These are phyloP conservation scores for Clarireedia monteithiana DNA, from an alignment of 2,329 filamentous ascomycete species.

Conservation along the genomic window DNA sequence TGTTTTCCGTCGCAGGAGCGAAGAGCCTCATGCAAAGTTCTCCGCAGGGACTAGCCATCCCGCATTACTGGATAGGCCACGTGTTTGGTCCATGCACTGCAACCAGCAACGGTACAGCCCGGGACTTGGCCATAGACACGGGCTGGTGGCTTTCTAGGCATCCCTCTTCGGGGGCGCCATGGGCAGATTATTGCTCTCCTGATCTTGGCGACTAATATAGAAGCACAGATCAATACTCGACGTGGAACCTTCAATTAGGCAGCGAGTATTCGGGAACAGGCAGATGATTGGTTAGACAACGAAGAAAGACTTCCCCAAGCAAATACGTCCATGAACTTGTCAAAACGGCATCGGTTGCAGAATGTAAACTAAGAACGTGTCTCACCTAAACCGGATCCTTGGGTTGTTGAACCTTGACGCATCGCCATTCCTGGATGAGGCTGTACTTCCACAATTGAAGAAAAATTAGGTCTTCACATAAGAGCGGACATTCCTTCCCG, in stretches of 20 bases:
- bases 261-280: not conserved
- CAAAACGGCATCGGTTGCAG: too few relatives aligned
- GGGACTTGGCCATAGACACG: not conserved
- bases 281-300: not conserved
- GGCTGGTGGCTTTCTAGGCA: conserved; percentile 1
- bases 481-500: not conserved
- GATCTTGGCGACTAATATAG: not conserved
- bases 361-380: too few relatives aligned
- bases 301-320: not conserved
- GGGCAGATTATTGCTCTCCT: not conserved
- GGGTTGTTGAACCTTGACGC: not conserved
- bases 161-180: not conserved
- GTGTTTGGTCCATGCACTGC: conserved; percentile 3
- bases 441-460: not conserved
- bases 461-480: too few relatives aligned
- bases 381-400: too few relatives aligned
- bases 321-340: not conserved
- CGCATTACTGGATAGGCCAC: not conserved
- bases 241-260: not conserved
- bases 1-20: not conserved
- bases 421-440: not conserved
- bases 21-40: not conserved
- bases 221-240: too few relatives aligned
- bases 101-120: not conserved
- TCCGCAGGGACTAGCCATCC: not conserved